Base-by-base conservation (phyloP, 495 filamentous ascomycete genomes). In the Trichoderma erinaceum region DNA sequence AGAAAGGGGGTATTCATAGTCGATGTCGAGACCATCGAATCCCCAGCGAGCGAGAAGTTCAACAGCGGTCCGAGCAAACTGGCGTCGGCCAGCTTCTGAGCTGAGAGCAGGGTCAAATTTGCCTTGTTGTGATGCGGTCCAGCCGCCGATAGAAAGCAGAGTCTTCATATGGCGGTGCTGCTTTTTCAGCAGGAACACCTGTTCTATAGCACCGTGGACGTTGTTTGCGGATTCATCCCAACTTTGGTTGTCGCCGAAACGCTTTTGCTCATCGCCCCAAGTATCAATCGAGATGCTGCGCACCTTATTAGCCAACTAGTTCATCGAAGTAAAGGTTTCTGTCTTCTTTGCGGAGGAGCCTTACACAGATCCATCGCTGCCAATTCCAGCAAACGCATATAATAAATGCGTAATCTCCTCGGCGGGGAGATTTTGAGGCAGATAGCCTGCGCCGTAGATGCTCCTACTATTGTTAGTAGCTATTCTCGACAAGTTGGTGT, bases 341-440 rank as follows among this genome's bases (percentile, higher is more conserved):
- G 52, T n/a, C 6, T n/a, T n/a, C 21, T 13, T 25, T 23, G 63
- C 15, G n/a, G 21, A 35, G 38, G 78, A 38, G 35, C 8, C 83
- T 69, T 84, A 92, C 84, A 97, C 92, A 77, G 92, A 88, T 21
- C 93, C 93, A 64, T 94, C 90, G 0, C 88, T 82, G 1, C 84
- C 85, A 46, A 96, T 84, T 73, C 96, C 92, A 56, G 90, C 92
- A 75, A 97, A 97, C 35, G 93, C 85, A 72, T 97, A 97, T 5
- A 97, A 81, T 1, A 97, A 80, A 74, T 97, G 93, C 13, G 90
- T 96, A 66, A 97, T 75, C 63, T 94, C 85, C 32, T 87, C 82
- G 1, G 85, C 92, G 0, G 92, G 91, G 27, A 97, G 78, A 71
- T 92, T 86, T 71, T 92, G 87, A 3, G 91, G 92, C 63, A 91